Percentiles rank a stretch among this genome's conserved stretches.
These are phyloP conservation scores for Psilocybe mexicana DNA, from an alignment of 1,284 basidiomycete genomes.

Conservation along the genomic window DNA sequence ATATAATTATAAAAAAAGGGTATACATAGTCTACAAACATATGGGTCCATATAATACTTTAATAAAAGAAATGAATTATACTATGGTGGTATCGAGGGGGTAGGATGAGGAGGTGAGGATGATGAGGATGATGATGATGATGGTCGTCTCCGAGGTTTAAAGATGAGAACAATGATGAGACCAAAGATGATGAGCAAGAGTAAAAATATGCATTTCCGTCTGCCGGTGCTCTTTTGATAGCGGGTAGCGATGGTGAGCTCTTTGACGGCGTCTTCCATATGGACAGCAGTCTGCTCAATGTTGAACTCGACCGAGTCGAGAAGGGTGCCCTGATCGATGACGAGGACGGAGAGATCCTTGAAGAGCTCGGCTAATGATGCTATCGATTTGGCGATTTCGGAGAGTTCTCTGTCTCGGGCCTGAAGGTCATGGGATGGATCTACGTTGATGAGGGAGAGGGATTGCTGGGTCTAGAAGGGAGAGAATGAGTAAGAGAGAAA, in stretches of 20 bases:
- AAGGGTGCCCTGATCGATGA: constrained; percentile 98
- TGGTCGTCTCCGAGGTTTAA: constrained; percentile 65
- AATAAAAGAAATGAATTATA: neutral
- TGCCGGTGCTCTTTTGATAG: constrained; percentile 91
- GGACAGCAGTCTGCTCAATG: constrained; percentile 86
- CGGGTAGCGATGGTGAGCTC: constrained; percentile 87
- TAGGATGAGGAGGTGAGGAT: neutral
- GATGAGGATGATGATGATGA: constrained; percentile 25
- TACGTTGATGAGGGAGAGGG: constrained; percentile 37
- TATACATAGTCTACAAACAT: neutral
- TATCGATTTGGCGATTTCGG: constrained; percentile 92
- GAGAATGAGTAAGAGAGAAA: constrained; percentile 5
- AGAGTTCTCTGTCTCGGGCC: constrained; percentile 77
- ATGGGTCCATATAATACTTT: neutral
- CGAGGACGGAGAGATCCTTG: constrained; percentile 89
- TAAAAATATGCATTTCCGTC: constrained; percentile 91
- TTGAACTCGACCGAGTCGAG: constrained; percentile 98
- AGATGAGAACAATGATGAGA: constrained; percentile 76
- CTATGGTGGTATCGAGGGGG: neutral
- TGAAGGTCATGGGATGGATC: constrained; percentile 54
- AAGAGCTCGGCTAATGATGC: constrained; percentile 92
- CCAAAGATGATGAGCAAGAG: constrained; percentile 89
- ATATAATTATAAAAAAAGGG: neutral
- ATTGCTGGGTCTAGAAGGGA: constrained; percentile 35
- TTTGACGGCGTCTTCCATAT: constrained; percentile 82